phyloP scores from a whole-genome alignment of 345 rosid species.

The Lagerstroemia speciosa region DNA sequence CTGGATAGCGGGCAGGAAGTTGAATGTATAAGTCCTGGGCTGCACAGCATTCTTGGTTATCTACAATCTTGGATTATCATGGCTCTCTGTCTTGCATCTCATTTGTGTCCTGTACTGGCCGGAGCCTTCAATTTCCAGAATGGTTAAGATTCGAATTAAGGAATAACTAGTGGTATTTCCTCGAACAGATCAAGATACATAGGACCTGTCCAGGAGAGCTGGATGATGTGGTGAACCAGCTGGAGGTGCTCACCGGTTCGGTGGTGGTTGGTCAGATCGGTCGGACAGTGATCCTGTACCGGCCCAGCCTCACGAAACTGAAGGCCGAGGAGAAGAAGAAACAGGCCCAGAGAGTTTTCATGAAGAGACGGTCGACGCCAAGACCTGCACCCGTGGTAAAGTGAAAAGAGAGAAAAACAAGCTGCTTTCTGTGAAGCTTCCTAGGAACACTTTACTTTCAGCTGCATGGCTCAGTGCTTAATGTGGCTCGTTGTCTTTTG shows the following conservation, averaged over 20 bases:
- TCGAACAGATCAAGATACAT: constrained; percentile 61
- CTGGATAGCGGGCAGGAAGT: not conserved
- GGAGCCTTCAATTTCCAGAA: not conserved
- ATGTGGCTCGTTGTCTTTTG: not conserved
- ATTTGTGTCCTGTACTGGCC: not conserved
- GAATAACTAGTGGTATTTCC: not conserved
- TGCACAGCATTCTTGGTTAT: not conserved
- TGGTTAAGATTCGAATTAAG: not conserved
- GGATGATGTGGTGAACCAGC: constrained; percentile 48
- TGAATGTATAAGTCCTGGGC: not conserved
- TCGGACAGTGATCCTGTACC: constrained; percentile 67
- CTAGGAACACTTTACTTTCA: not conserved
- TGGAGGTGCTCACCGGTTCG: constrained; percentile 65
- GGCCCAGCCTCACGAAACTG: constrained; percentile 75
- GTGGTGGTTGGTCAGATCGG: constrained; percentile 65
- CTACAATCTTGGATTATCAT: not conserved
- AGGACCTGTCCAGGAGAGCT: constrained; percentile 73
- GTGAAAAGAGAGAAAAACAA: not conserved
- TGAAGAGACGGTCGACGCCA: constrained; percentile 21
- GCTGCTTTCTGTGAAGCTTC: not conserved
- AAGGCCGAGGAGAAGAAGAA: constrained; percentile 70
- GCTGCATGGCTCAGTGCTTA: not conserved
- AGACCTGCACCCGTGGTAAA: constrained; percentile 30
- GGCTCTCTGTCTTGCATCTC: not conserved
- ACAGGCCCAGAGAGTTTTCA: constrained; percentile 34